Conservation (phyloP, 2,329 filamentous ascomycete genomes). For the Pseudogymnoascus sp. region DNA sequence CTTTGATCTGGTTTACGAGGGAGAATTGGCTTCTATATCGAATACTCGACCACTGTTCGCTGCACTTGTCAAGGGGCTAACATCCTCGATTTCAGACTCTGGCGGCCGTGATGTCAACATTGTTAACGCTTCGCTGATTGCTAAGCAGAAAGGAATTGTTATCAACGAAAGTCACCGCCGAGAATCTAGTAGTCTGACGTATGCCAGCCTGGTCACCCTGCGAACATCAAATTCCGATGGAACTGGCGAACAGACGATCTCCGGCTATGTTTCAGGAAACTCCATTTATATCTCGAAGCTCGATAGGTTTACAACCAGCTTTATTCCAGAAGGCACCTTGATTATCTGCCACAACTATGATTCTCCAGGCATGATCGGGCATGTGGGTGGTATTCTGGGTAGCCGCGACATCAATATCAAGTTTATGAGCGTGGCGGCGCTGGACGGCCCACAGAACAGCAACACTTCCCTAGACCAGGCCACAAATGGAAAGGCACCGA, state of each 20-base stretch:
- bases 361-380: conserved; percentile 73
- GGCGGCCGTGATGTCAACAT: conserved; percentile 69
- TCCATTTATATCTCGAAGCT: conserved; percentile 63
- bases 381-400: conserved; percentile 64
- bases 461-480: conserved; percentile 24
- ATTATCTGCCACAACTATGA: conserved; percentile 79
- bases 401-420: conserved; percentile 67
- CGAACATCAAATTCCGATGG: conserved; percentile 34
- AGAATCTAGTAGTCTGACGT: conserved; percentile 54
- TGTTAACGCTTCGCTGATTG: conserved; percentile 69
- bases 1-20: conserved; percentile 72
- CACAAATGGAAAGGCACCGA: conserved; percentile 31
- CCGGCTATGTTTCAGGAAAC: conserved; percentile 60
- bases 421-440: conserved; percentile 65
- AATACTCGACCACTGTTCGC: conserved; percentile 75
- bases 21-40: conserved; percentile 60
- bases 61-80: conserved; percentile 68
- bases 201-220: conserved; percentile 64
- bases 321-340: conserved; percentile 64
- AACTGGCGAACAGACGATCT: conserved; percentile 37
- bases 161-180: conserved; percentile 66
- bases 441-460: conserved; percentile 28
- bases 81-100: conserved; percentile 58
- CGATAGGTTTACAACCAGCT: conserved; percentile 65
- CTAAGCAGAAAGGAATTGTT: conserved; percentile 68